phyloP scores from a whole-genome alignment of 2,329 filamentous ascomycete genomes.

The Neonectria hederae region DNA sequence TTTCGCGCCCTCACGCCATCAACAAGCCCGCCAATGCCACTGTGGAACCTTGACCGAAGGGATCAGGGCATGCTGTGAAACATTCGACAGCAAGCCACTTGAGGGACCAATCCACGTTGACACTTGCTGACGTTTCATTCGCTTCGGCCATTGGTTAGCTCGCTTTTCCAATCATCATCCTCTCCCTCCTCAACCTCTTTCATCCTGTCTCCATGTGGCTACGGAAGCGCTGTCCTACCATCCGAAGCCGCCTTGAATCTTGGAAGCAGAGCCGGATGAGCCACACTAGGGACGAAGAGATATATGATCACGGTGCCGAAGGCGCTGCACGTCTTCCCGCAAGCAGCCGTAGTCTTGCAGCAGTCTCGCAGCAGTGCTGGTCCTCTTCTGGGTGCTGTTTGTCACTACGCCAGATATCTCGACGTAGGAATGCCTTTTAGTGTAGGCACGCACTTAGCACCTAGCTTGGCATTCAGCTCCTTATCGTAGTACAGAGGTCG shows the following conservation, averaged over 20 bases:
- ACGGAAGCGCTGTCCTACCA: conserved; percentile 22
- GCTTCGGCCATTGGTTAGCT: conserved; percentile 30
- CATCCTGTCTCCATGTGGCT: conserved; percentile 20
- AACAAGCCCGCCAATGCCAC: neutral
- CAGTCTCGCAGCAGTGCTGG: conserved; percentile 10
- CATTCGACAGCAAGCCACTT: conserved; percentile 22
- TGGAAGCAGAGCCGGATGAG: neutral
- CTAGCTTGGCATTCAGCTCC: neutral
- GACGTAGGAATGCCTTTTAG: neutral
- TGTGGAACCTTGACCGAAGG: neutral
- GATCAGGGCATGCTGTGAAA: conserved; percentile 28
- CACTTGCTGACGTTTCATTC: conserved; percentile 25
- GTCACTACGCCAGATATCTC: conserved; percentile 13
- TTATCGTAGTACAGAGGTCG: conserved; percentile 6
- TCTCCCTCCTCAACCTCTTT: conserved; percentile 2
- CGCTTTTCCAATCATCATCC: conserved; percentile 18
- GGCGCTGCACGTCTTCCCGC: conserved; percentile 20
- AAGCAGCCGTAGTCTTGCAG: conserved; percentile 16
- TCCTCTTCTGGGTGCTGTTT: neutral
- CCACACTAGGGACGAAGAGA: conserved; percentile 1
- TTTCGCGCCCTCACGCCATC: conserved; percentile 13
- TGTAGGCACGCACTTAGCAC: no score
- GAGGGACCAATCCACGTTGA: conserved; percentile 28
- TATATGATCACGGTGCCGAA: neutral
- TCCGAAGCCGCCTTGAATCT: conserved; percentile 4